Conservation (phyloP, 495 filamentous ascomycete species). For the Polyplosphaeria fusca region DNA sequence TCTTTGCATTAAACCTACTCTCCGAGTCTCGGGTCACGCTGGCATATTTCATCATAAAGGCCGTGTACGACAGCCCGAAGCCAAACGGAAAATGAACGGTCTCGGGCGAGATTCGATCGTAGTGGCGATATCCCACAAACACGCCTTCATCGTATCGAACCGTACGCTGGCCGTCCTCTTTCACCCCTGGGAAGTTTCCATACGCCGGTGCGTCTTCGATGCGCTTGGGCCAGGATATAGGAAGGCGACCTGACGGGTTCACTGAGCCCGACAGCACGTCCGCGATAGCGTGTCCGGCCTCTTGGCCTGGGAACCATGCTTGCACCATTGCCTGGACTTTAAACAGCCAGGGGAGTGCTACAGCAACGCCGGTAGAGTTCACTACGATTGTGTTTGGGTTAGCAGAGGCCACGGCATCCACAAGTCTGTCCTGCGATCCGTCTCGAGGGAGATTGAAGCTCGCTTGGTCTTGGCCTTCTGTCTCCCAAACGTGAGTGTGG, state of each 20-base stretch:
- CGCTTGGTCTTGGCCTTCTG: conserved; percentile 26
- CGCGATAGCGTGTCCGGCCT: conserved; percentile 52
- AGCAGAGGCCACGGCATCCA: conserved; percentile 18
- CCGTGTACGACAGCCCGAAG: conserved; percentile 25
- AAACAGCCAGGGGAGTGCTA: conserved; percentile 21
- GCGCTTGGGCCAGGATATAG: conserved; percentile 51
- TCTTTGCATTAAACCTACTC: conserved; percentile 1
- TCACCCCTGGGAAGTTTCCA: conserved; percentile 25
- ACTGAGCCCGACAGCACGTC: conserved; percentile 55
- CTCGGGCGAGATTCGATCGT: conserved; percentile 8
- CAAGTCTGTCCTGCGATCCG: conserved; percentile 28
- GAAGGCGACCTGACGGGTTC: conserved; percentile 57
- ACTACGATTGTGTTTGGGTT: conserved; percentile 28
- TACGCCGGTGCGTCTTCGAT: conserved; percentile 31
- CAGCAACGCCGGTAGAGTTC: conserved; percentile 23
- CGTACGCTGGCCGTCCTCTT: conserved; percentile 18
- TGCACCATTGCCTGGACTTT: conserved; percentile 23
- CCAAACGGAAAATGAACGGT: conserved; percentile 25
- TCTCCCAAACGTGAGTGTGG: conserved; percentile 28
- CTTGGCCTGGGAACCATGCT: conserved; percentile 29
- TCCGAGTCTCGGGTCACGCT: neutral
- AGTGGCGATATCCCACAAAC: conserved; percentile 29
- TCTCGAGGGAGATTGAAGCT: conserved; percentile 18
- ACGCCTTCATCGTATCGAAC: conserved; percentile 27
- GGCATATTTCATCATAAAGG: conserved; percentile 8